Conservation (phyloP, 2,329 filamentous ascomycete genomes). For the Aspergillus japonicus region DNA sequence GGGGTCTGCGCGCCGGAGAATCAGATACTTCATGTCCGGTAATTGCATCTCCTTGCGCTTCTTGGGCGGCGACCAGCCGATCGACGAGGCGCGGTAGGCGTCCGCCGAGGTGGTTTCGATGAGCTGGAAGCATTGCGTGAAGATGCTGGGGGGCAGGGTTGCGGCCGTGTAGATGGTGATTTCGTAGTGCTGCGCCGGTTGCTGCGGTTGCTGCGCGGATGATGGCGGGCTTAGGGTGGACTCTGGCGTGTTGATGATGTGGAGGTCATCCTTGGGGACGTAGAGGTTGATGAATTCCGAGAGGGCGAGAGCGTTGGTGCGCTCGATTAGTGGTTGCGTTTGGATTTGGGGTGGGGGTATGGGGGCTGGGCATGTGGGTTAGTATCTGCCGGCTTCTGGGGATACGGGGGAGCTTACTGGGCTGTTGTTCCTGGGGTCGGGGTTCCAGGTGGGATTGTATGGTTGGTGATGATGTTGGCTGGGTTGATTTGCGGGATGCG, state of each 20-base stretch:
- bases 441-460: neutral
- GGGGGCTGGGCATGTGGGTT: neutral
- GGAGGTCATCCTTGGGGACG: conserved; percentile 22
- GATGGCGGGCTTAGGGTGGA: no score
- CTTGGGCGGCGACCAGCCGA: conserved; percentile 54
- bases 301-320: conserved; percentile 42
- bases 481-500: neutral
- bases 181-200: conserved; percentile 12
- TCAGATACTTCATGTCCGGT: conserved; percentile 58
- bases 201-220: neutral
- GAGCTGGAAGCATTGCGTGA: conserved; percentile 54
- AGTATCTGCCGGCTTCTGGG: neutral
- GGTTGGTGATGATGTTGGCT: neutral
- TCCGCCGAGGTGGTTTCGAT: conserved; percentile 54
- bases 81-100: conserved; percentile 52
- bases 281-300: conserved; percentile 40
- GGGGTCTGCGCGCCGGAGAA: conserved; percentile 38
- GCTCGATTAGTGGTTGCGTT: conserved; percentile 40
- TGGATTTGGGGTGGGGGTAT: neutral
- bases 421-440: neutral
- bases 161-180: conserved; percentile 36
- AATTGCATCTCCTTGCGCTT: conserved; percentile 60
- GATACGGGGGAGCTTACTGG: neutral
- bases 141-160: conserved; percentile 40
- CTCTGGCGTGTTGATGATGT: neutral